Percentiles rank a stretch among this genome's conserved stretches.
Conservation (phyloP, 1,139 yeast genomes). For the Debaryomycetaceae sp. region DNA sequence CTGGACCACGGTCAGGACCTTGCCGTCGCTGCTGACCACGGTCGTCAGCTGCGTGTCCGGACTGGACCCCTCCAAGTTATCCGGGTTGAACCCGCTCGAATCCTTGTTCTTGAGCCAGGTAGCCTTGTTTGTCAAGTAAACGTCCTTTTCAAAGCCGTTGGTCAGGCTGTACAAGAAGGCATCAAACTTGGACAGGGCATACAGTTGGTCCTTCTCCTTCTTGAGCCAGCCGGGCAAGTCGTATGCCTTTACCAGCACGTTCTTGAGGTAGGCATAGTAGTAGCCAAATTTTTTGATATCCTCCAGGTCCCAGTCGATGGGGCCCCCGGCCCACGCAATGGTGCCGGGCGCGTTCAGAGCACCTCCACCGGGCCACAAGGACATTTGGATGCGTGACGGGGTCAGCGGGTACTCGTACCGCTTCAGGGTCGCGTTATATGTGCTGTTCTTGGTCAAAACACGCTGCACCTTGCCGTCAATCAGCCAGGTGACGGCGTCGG, state of each 20-base stretch:
- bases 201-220: conserved; percentile 41
- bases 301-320: conserved; percentile 66
- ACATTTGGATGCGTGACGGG: conserved; percentile 75
- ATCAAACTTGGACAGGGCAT: conserved; percentile 29
- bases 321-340: conserved; percentile 90
- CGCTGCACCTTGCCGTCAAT: conserved; percentile 65
- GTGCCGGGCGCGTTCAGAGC: conserved; percentile 62
- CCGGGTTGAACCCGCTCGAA: conserved; percentile 53
- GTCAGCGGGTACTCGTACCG: conserved; percentile 75
- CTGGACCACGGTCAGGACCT: conserved; percentile 1
- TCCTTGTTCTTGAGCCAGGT: conserved; percentile 50
- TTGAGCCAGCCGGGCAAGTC: conserved; percentile 52
- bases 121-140: conserved; percentile 49
- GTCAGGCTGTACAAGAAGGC: conserved; percentile 50
- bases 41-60: conserved; percentile 4
- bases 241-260: conserved; percentile 54
- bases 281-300: conserved; percentile 72
- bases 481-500: conserved; percentile 61
- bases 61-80: conserved; percentile 10
- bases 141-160: conserved; percentile 31
- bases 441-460: conserved; percentile 52
- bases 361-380: conserved; percentile 91
- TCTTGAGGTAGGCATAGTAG: conserved; percentile 55
- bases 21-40: neutral
- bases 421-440: conserved; percentile 55